Evolutionary conservation across 768 basidiomycete genomes (phyloP), one percentile per base, ranked within the genome.

Genomic region (Leccinum sublutescens): DNA sequence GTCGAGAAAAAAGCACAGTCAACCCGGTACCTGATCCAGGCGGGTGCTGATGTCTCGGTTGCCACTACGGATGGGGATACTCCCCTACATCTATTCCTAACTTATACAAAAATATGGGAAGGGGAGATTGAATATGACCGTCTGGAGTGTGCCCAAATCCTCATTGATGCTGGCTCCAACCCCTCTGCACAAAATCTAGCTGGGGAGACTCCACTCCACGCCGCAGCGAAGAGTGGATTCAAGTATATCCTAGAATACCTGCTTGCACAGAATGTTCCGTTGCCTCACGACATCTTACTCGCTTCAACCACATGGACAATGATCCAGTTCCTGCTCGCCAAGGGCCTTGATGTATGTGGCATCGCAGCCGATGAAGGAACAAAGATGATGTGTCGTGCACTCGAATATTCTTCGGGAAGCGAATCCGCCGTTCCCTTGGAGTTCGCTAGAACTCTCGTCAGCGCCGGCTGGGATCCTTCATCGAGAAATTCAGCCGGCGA

Each of bases 151-250:
- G 29, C 29, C n/a, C 14, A 43, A 38, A 21, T 62, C 6, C 61
- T 63, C 1, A 2, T 62, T 10, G 48, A 51, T 2, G 62, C 54
- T 14, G 61, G 61, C 29, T 56, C 36, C 29, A 12, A 40, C 6
- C 54, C 25, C 17, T 5, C 15, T 5, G 12, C 23, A 3, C 19
- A 0, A 11, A 62, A 63, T 25, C 0, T 1, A 2, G 17, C 12
- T 0, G 40, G 40, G 2, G 33, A 62, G 29, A 54, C 60, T 1
- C 48, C 60, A 23, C 12, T 57, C 2, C 57, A 45, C 6, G 6
- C 8, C 15, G 57, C 52, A 10, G 57, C 54, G 6, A 29, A 5
- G n/a, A 5, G 8, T 4, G 43, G 40, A 6, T 15, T 34, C 5
- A 23, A 11, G 10, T 0, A 25, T 10, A 33, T 51, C 40, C 5